Percentiles rank a stretch among this genome's conserved stretches.
These are phyloP conservation scores for Metschnikowia koreensis DNA, from an alignment of 805 yeast species.

Conservation along the genomic window DNA sequence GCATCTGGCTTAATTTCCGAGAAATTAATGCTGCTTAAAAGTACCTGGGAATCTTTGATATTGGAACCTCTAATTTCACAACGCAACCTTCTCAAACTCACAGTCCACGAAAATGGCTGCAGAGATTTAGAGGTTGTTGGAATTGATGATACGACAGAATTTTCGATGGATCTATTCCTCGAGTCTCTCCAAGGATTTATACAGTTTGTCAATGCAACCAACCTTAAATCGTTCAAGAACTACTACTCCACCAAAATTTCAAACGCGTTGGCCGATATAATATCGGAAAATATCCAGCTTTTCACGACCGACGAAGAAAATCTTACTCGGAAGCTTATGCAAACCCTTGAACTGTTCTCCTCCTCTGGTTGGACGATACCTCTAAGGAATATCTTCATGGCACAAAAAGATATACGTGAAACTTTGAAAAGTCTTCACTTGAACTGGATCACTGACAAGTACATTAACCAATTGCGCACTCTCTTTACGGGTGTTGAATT, in stretches of 20 bases:
- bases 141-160: background rate
- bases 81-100: conserved; percentile 3
- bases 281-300: conserved; percentile 31
- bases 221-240: conserved; percentile 23
- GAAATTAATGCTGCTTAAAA: conserved; percentile 3
- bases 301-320: conserved; percentile 18
- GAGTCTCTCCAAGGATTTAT: conserved; percentile 28
- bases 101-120: background rate
- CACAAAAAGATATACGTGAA: conserved; percentile 20
- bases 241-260: conserved; percentile 30
- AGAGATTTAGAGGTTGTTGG: background rate
- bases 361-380: conserved; percentile 27
- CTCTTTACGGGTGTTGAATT: conserved; percentile 16
- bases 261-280: conserved; percentile 25
- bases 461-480: conserved; percentile 28
- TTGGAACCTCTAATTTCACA: conserved; percentile 15
- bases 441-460: conserved; percentile 34
- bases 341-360: conserved; percentile 20
- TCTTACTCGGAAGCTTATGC: conserved; percentile 21
- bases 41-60: conserved; percentile 14
- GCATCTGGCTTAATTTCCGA: conserved; percentile 8
- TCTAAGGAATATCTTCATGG: conserved; percentile 16
- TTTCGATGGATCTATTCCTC: conserved; percentile 17
- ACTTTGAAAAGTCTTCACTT: conserved; percentile 27
- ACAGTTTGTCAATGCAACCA: conserved; percentile 28